Evolutionary conservation across 2,329 filamentous ascomycete genomes (phyloP).

Genomic region (Ophiosphaerella korrae): DNA sequence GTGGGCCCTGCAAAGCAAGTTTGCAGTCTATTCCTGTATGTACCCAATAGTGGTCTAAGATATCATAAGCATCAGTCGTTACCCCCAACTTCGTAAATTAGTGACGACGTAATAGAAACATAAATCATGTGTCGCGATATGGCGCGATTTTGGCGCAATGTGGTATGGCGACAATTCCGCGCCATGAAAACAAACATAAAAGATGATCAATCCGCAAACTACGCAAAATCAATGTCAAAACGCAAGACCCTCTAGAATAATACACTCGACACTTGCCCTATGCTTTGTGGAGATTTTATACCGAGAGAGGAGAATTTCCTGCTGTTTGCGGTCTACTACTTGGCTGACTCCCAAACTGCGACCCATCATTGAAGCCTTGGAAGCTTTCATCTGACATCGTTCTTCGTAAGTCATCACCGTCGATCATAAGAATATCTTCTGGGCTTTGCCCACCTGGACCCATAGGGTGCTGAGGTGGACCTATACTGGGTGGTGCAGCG

Average conservation of each 20-base stretch:
- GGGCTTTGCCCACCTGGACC: constrained; percentile 14
- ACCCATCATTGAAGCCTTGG: constrained; percentile 37
- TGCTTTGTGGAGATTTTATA: constrained; percentile 3
- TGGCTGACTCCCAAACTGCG: constrained; percentile 29
- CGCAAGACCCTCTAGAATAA: constrained; percentile 1
- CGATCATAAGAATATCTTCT: constrained; percentile 37
- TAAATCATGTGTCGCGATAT: constrained; percentile 17
- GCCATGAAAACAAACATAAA: constrained; percentile 3
- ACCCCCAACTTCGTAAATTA: not conserved
- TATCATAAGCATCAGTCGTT: constrained; percentile 6
- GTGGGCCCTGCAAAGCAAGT: not conserved
- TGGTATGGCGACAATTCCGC: not conserved
- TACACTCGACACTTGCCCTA: not conserved
- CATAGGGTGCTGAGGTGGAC: constrained; percentile 19
- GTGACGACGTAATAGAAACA: not conserved
- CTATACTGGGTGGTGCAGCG: constrained; percentile 29
- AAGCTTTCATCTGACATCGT: constrained; percentile 37
- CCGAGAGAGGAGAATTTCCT: constrained; percentile 26
- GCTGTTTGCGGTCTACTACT: constrained; percentile 27
- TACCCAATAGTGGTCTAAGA: constrained; percentile 8
- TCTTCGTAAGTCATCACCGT: constrained; percentile 25
- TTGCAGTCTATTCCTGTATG: constrained; percentile 4
- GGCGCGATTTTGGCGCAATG: constrained; percentile 21
- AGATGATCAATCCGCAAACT: not conserved
- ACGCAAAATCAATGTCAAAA: not conserved